A percentile compares a stretch with the other conserved stretches of the same genome.
Conservation (phyloP, 495 filamentous ascomycete genomes). For the Hypomontagnella monticulosa region DNA sequence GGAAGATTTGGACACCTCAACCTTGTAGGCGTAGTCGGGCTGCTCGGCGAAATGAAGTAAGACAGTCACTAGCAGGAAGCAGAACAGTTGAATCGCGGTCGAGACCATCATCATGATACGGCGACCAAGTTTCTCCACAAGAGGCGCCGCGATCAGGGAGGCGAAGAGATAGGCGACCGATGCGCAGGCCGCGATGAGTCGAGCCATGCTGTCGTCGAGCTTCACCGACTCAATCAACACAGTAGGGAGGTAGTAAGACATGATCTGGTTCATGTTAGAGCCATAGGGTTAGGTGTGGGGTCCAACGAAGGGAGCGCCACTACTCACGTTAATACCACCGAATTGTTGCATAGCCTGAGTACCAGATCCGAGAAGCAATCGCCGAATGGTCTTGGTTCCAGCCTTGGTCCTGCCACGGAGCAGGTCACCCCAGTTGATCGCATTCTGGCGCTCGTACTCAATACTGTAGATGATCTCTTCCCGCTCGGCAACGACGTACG, state of each 20-base stretch:
- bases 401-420: slow-evolving; percentile 35
- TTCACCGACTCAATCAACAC: slow-evolving; percentile 55
- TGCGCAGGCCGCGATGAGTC: slow-evolving; percentile 47
- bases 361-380: slow-evolving; percentile 47
- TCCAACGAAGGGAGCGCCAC: slow-evolving; percentile 18
- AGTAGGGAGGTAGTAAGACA: slow-evolving; percentile 56
- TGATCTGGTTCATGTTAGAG: slow-evolving; percentile 36
- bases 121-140: slow-evolving; percentile 65
- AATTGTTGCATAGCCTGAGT: slow-evolving; percentile 56
- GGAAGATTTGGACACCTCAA: slow-evolving; percentile 51
- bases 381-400: slow-evolving; percentile 49
- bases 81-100: slow-evolving; percentile 61
- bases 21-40: slow-evolving; percentile 39
- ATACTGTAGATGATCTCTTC: slow-evolving; percentile 42
- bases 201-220: slow-evolving; percentile 46
- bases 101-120: slow-evolving; percentile 68
- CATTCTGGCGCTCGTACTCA: slow-evolving; percentile 43
- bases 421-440: slow-evolving; percentile 41
- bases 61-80: slow-evolving; percentile 67
- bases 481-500: slow-evolving; percentile 41
- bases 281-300: slow-evolving; percentile 19
- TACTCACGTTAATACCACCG: slow-evolving; percentile 50
- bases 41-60: slow-evolving; percentile 58
- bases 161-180: slow-evolving; percentile 52
- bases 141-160: slow-evolving; percentile 59